A percentile compares a stretch with the other conserved stretches of the same genome.
Evolutionary conservation across 805 yeast genomes (phyloP).

Genomic region (Sugiyamaella qingdaonensis): DNA sequence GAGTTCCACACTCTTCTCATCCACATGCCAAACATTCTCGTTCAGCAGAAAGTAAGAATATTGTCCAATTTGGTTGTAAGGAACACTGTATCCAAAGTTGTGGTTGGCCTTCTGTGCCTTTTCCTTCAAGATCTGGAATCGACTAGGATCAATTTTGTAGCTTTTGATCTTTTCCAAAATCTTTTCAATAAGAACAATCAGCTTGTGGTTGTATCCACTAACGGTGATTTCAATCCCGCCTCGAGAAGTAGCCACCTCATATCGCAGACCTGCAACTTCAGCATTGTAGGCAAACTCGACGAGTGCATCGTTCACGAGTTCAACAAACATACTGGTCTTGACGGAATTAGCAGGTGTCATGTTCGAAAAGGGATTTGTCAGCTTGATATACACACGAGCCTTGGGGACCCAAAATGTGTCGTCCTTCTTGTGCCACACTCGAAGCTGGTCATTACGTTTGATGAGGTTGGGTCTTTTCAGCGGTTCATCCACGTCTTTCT

Average conservation of each 20-base stretch:
- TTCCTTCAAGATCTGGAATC: conserved; percentile 67
- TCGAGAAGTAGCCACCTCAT: conserved; percentile 52
- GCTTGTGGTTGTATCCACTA: conserved; percentile 80
- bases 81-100: conserved; percentile 68
- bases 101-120: conserved; percentile 56
- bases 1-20: conserved; percentile 54
- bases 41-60: conserved; percentile 61
- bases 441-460: conserved; percentile 45
- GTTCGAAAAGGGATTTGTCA: conserved; percentile 59
- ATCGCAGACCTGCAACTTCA: conserved; percentile 68
- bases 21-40: conserved; percentile 63
- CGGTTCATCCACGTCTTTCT: conserved; percentile 38
- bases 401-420: conserved; percentile 87
- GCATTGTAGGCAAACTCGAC: conserved; percentile 81
- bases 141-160: conserved; percentile 48
- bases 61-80: conserved; percentile 71
- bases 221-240: conserved; percentile 69
- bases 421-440: conserved; percentile 86
- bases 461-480: conserved; percentile 60
- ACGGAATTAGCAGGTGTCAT: conserved; percentile 56
- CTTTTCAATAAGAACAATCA: conserved; percentile 56
- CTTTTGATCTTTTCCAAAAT: conserved; percentile 51
- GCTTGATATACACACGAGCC: conserved; percentile 60
- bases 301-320: conserved; percentile 69
- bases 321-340: conserved; percentile 58